Percentiles rank a stretch among this genome's conserved stretches.
phyloP scores from a whole-genome alignment of 2,329 filamentous ascomycete genomes.

The Sporothrix curviconia region DNA sequence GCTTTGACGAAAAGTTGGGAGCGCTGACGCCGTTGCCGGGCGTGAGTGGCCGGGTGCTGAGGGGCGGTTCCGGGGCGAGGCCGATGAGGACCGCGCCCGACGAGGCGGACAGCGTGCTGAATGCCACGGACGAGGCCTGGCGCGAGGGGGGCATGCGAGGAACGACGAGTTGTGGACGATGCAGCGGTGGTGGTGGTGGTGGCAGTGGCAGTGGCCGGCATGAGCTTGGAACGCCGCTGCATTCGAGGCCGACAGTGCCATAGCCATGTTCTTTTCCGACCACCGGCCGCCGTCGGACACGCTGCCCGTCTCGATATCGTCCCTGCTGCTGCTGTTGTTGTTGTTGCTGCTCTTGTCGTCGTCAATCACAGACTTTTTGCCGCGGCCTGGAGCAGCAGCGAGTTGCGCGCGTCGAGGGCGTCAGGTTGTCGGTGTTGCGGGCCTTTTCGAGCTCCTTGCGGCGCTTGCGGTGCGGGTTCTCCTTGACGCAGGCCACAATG shows the following conservation, averaged over 20 bases:
- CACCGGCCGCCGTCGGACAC: neutral
- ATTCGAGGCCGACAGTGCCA: too few species aligned
- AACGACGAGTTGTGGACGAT: neutral
- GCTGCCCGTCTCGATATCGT: neutral
- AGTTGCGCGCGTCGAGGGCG: slow-evolving; percentile 83
- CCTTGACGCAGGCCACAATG: slow-evolving; percentile 70
- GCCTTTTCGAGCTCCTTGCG: slow-evolving; percentile 83
- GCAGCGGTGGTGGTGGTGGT: neutral
- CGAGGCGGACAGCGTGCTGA: slow-evolving; percentile 2
- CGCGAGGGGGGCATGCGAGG: slow-evolving; percentile 5
- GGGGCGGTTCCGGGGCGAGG: neutral
- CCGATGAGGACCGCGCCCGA: slow-evolving; percentile 11
- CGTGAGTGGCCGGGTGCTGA: neutral
- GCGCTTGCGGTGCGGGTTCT: slow-evolving; percentile 84
- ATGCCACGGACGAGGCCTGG: neutral
- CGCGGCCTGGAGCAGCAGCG: slow-evolving; percentile 60
- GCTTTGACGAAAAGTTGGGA: neutral
- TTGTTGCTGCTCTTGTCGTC: neutral
- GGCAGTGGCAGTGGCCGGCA: neutral
- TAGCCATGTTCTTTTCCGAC: neutral
- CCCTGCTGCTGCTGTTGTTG: too few species aligned
- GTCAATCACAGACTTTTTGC: slow-evolving; percentile 23
- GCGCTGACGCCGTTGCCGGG: neutral
- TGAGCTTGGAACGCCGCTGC: neutral
- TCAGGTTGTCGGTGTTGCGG: slow-evolving; percentile 74